phyloP scores from a whole-genome alignment of 2,329 filamentous ascomycete genomes.

The Colletotrichum karsti region DNA sequence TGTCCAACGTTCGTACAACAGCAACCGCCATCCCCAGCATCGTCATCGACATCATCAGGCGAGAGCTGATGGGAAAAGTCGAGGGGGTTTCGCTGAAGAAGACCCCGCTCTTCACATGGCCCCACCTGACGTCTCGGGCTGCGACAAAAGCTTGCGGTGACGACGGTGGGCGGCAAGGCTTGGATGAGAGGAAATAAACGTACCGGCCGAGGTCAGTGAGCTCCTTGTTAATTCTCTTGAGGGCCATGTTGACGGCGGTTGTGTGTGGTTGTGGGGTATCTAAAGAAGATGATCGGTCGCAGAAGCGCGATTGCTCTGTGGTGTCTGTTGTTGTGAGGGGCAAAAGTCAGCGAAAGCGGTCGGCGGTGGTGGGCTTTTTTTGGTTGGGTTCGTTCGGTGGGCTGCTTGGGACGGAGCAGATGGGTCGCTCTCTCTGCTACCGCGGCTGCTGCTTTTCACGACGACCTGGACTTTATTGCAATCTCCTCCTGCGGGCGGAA shows the following conservation, averaged over 20 bases:
- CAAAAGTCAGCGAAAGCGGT: constrained; percentile 30
- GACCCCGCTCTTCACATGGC: constrained; percentile 45
- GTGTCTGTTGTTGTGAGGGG: constrained; percentile 29
- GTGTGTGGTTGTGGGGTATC: constrained; percentile 33
- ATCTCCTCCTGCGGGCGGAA: background rate
- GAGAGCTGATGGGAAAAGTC: constrained; percentile 6
- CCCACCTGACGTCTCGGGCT: constrained; percentile 45
- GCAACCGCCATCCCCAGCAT: too few species aligned
- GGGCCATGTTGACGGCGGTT: constrained; percentile 69
- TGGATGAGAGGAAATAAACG: constrained; percentile 20
- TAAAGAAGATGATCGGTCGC: constrained; percentile 25
- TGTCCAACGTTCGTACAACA: too few species aligned
- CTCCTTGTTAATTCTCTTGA: constrained; percentile 96
- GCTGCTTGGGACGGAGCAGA: background rate
- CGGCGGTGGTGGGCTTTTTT: constrained; percentile 27
- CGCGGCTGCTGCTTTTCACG: background rate
- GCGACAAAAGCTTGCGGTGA: constrained; percentile 26
- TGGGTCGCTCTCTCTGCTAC: background rate
- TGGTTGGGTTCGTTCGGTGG: background rate
- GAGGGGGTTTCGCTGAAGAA: constrained; percentile 22
- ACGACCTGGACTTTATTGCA: background rate
- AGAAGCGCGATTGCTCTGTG: constrained; percentile 21
- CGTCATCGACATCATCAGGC: background rate
- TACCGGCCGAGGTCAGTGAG: constrained; percentile 91
- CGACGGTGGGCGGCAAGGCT: constrained; percentile 19